These are phyloP conservation scores for Rhodotorula sp. DNA, from an alignment of 1,284 basidiomycete genomes.

Conservation along the genomic window DNA sequence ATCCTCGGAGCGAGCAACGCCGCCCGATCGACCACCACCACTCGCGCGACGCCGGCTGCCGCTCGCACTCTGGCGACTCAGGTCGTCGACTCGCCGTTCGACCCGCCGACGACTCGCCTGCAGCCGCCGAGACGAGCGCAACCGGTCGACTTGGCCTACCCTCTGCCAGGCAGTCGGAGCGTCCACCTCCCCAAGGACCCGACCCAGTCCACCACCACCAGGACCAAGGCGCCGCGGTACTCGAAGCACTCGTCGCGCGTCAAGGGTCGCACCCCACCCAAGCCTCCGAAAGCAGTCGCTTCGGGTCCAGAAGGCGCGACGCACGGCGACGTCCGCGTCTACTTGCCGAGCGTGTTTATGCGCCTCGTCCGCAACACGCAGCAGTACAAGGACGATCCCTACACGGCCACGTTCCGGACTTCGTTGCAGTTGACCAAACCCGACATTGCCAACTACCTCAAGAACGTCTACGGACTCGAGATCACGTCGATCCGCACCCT, in stretches of 20 bases:
- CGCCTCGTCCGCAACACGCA: slow-evolving; percentile 45
- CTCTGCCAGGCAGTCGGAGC: slow-evolving; percentile 10
- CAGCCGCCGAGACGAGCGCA: neutral
- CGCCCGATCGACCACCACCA: slow-evolving; percentile 46
- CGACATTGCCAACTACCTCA: slow-evolving; percentile 46
- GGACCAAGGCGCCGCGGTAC: slow-evolving; percentile 13
- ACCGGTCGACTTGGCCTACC: slow-evolving; percentile 3
- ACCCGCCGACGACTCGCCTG: neutral
- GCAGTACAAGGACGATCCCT: slow-evolving; percentile 43
- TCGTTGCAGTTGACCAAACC: slow-evolving; percentile 46
- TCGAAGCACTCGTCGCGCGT: slow-evolving; percentile 34
- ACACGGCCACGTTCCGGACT: slow-evolving; percentile 46
- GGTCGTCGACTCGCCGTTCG: neutral
- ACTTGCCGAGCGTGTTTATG: slow-evolving; percentile 44
- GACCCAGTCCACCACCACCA: neutral
- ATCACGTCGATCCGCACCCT: slow-evolving; percentile 44
- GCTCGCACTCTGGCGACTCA: slow-evolving; percentile 8
- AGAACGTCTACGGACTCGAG: slow-evolving; percentile 45
- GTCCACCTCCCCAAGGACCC: slow-evolving; percentile 14
- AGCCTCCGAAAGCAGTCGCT: slow-evolving; percentile 22
- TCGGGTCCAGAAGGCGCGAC: slow-evolving; percentile 8
- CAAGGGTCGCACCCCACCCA: slow-evolving; percentile 25
- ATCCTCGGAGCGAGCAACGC: slow-evolving; percentile 39
- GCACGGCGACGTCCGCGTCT: slow-evolving; percentile 36
- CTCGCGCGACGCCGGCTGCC: slow-evolving; percentile 34